Percentiles rank a stretch among this genome's conserved stretches.
Conservation (phyloP, 1,284 basidiomycete species). For the Cryptococcus maquisensis region DNA sequence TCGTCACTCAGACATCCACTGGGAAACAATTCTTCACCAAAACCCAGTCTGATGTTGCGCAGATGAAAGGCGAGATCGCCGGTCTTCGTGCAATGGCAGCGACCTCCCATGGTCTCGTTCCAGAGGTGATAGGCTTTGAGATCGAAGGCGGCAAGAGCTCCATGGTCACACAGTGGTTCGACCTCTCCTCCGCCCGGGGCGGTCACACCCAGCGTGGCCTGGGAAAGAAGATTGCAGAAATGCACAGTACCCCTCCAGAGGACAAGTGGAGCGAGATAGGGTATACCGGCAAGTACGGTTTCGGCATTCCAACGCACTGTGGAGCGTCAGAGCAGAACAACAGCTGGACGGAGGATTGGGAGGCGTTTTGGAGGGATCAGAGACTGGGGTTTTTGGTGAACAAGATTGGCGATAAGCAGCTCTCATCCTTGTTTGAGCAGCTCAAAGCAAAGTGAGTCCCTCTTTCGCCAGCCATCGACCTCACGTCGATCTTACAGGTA, state of each 20-base stretch:
- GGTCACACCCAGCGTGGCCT: slow-evolving; percentile 39
- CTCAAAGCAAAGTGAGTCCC: slow-evolving; percentile 58
- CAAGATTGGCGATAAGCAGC: slow-evolving; percentile 50
- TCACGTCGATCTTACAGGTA: background rate
- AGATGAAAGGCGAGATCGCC: slow-evolving; percentile 67
- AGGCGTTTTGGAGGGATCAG: slow-evolving; percentile 60
- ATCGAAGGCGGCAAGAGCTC: slow-evolving; percentile 49
- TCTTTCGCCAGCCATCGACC: too few relatives aligned
- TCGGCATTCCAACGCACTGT: slow-evolving; percentile 72
- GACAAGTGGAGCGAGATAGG: slow-evolving; percentile 16
- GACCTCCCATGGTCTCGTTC: slow-evolving; percentile 66
- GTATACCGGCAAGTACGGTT: slow-evolving; percentile 60
- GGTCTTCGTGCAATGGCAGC: slow-evolving; percentile 61
- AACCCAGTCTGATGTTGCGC: slow-evolving; percentile 37
- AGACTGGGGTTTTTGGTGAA: slow-evolving; percentile 57
- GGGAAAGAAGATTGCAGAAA: slow-evolving; percentile 58
- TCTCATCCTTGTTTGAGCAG: slow-evolving; percentile 58
- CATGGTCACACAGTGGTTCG: slow-evolving; percentile 67
- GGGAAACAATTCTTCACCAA: slow-evolving; percentile 28
- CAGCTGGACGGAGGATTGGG: slow-evolving; percentile 69
- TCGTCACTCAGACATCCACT: slow-evolving; percentile 3
- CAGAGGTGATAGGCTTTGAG: slow-evolving; percentile 58
- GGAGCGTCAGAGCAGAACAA: slow-evolving; percentile 72
- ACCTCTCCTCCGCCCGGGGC: slow-evolving; percentile 50
- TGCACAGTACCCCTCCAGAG: slow-evolving; percentile 53